Conservation (phyloP, 2,329 filamentous ascomycete genomes). For the Xylaria sp. region DNA sequence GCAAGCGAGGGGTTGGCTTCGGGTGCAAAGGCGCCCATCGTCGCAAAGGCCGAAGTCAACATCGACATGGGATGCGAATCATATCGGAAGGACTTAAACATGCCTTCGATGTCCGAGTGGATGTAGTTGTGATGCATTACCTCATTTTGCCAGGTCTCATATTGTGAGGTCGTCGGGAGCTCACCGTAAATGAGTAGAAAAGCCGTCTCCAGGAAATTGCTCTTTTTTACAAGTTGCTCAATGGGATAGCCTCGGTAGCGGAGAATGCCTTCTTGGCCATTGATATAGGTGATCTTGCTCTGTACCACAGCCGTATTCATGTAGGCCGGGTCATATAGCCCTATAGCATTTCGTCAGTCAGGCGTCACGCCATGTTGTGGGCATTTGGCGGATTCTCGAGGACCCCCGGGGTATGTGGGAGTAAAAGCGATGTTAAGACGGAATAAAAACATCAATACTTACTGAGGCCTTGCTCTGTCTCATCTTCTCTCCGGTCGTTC, state of each 20-base stretch:
- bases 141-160: conserved; percentile 51
- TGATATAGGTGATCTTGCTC: conserved; percentile 58
- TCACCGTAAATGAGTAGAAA: conserved; percentile 59
- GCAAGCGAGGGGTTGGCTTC: conserved; percentile 57
- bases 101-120: conserved; percentile 55
- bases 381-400: neutral
- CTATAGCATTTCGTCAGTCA: neutral
- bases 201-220: conserved; percentile 55
- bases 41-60: conserved; percentile 56
- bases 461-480: conserved; percentile 54
- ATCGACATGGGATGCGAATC: conserved; percentile 60
- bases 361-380: neutral
- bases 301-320: conserved; percentile 59
- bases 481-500: conserved; percentile 50
- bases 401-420: neutral
- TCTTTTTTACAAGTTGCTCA: conserved; percentile 55
- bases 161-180: conserved; percentile 51
- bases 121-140: conserved; percentile 58
- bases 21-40: conserved; percentile 55
- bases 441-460: neutral
- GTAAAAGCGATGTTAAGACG: neutral
- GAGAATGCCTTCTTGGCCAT: conserved; percentile 56
- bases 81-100: conserved; percentile 57
- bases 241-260: conserved; percentile 60
- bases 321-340: conserved; percentile 57